Evolutionary conservation across 257 asterid species (phyloP).

Genomic region (Solanum infundibuliforme): DNA sequence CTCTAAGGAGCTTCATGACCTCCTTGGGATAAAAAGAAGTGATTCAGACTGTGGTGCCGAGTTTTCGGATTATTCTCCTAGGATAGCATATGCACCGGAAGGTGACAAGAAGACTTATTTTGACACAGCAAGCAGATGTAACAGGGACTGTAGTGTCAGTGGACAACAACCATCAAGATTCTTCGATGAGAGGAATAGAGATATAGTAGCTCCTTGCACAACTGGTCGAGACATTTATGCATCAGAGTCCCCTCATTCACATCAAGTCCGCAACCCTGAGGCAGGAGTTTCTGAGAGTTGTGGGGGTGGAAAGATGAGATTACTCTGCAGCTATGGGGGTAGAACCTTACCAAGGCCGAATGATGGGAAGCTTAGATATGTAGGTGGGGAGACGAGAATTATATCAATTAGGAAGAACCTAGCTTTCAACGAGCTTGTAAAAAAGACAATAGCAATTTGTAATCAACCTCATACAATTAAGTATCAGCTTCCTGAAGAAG

Average conservation of each 20-base stretch:
- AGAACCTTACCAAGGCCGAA: conserved; percentile 71
- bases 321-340: conserved; percentile 93
- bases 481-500: conserved; percentile 95
- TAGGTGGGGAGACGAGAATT: conserved; percentile 83
- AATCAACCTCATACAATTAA: conserved; percentile 56
- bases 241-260: conserved; percentile 30
- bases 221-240: conserved; percentile 15
- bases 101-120: conserved; percentile 6
- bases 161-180: conserved; percentile 17
- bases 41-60: conserved; percentile 25
- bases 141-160: conserved; percentile 5
- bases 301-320: conserved; percentile 45
- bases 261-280: conserved; percentile 16
- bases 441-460: conserved; percentile 48
- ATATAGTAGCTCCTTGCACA: conserved; percentile 15
- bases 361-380: conserved; percentile 78
- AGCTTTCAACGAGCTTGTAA: conserved; percentile 48
- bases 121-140: conserved; percentile 17
- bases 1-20: conserved; percentile 27
- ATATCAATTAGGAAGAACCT: conserved; percentile 51
- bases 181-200: conserved; percentile 20
- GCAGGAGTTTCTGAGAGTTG: conserved; percentile 24
- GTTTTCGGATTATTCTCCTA: conserved; percentile 13
- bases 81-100: conserved; percentile 21
- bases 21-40: conserved; percentile 14